These are phyloP conservation scores for Pleurotus djamor DNA, from an alignment of 768 basidiomycete species.

Conservation along the genomic window DNA sequence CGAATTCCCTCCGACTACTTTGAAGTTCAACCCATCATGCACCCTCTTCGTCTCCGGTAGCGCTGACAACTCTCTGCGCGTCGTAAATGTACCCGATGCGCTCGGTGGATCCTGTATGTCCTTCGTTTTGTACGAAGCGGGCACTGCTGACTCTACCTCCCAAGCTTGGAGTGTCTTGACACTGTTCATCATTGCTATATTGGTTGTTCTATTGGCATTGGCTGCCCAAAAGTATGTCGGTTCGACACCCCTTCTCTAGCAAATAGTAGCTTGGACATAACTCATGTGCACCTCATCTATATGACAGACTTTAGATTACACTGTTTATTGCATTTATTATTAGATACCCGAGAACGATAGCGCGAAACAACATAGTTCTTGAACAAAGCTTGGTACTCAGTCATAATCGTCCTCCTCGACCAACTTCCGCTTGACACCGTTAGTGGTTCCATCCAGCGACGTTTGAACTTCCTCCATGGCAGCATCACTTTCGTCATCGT, in stretches of 20 bases:
- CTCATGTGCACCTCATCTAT: background rate
- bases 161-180: slow-evolving; percentile 38
- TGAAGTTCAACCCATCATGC: slow-evolving; percentile 84
- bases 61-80: slow-evolving; percentile 83
- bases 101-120: slow-evolving; percentile 53
- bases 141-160: slow-evolving; percentile 9
- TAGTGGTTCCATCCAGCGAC: slow-evolving; percentile 38
- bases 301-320: background rate
- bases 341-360: background rate
- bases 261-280: background rate
- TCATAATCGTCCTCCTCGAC: slow-evolving; percentile 90
- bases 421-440: slow-evolving; percentile 74
- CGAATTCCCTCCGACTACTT: slow-evolving; percentile 88
- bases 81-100: slow-evolving; percentile 68
- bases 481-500: slow-evolving; percentile 71
- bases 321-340: slow-evolving; percentile 12
- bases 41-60: slow-evolving; percentile 86
- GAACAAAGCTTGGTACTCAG: slow-evolving; percentile 23
- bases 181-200: slow-evolving; percentile 36
- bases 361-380: slow-evolving; percentile 4
- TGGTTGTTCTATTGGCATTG: slow-evolving; percentile 41
- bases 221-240: slow-evolving; percentile 23
- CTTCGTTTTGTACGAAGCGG: background rate
- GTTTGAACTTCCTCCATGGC: slow-evolving; percentile 80
- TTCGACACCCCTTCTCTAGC: background rate